These are phyloP conservation scores for Thinopyrum elongatum DNA, from an alignment of 176 grass and related monocot genomes.

Conservation along the genomic window DNA sequence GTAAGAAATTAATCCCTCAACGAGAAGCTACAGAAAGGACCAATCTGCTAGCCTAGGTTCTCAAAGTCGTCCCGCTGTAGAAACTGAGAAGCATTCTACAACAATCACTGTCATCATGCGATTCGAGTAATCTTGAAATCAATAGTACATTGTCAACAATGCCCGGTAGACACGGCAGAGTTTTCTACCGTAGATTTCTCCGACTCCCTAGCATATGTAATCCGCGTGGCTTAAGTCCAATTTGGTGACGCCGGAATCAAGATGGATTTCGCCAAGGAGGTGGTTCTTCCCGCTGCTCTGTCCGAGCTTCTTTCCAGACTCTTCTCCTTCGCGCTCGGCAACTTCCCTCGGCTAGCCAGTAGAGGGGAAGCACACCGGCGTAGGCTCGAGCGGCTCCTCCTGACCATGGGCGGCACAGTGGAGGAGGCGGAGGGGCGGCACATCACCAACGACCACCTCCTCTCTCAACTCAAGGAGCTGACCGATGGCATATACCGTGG, in stretches of 20 bases:
- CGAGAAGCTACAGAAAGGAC: too few species aligned
- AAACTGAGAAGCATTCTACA: too few species aligned
- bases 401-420: conserved; percentile 27
- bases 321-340: conserved; percentile 33
- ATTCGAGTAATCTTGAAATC: too few species aligned
- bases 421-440: conserved; percentile 51
- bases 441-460: conserved; percentile 46
- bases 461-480: conserved; percentile 38
- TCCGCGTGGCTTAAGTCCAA: too few species aligned
- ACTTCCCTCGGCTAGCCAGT: not conserved
- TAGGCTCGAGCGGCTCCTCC: conserved; percentile 33
- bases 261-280: conserved; percentile 37
- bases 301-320: conserved; percentile 22
- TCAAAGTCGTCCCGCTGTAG: too few species aligned
- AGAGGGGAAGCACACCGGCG: conserved; percentile 12
- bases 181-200: not conserved
- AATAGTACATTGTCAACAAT: too few species aligned
- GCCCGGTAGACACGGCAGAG: not conserved
- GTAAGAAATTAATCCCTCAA: too few species aligned
- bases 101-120: too few species aligned
- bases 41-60: too few species aligned
- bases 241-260: not conserved
- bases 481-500: conserved; percentile 37
- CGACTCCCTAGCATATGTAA: not conserved
- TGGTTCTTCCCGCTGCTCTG: conserved; percentile 27